Base-by-base conservation (phyloP, 1,284 basidiomycete genomes). In the Mycosarcoma maydis region DNA sequence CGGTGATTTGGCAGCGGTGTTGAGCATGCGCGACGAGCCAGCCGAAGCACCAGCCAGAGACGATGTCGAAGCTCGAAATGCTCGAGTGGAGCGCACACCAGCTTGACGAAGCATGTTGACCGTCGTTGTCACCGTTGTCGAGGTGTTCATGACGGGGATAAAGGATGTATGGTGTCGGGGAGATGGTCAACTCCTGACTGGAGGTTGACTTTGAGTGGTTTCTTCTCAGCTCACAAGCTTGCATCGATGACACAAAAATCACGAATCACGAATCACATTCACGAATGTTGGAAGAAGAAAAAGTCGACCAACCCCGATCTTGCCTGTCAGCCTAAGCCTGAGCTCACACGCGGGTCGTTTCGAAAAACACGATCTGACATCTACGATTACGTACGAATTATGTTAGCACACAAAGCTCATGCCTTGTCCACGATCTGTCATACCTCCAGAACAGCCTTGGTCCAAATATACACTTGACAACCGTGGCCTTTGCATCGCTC, bases 101-200 rank as follows among this genome's bases (percentile, higher is more conserved):
- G 53, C 60, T 23, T 52, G 49, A n/a, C 55, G 54, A 23, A 65
- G 40, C 44, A 57, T 48, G 46, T 58, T 65, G 55, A 58, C 61
- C 7, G 61, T 64, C 4, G 61, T 64, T 3, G 49, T 65, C 11
- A 56, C 45, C n/a, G 50, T 48, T 42, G 54, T 52, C 36, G 61
- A 45, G 8, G 60, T 40, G 38, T 58, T 65, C 61, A 65, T 65
- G 13, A 16, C 49, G 41, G 33, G 33, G 13, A 11, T 8, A 34
- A 22, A 13, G 19, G 19, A n/a, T 14, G 19, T 5, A 26, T 20
- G 13, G 16, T 13, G 47, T 40, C 16, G 42, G 13, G 53, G 20
- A 9, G 46, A 24, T n/a, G 29, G 30, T 7, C 7, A 29, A 34
- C 13, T 16, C 23, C 17, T 14, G 22, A 0, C 5, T 8, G 24